Evolutionary conservation across 768 basidiomycete genomes (phyloP), one percentile per base, ranked within the genome.

Genomic region (Asterophora parasitica): DNA sequence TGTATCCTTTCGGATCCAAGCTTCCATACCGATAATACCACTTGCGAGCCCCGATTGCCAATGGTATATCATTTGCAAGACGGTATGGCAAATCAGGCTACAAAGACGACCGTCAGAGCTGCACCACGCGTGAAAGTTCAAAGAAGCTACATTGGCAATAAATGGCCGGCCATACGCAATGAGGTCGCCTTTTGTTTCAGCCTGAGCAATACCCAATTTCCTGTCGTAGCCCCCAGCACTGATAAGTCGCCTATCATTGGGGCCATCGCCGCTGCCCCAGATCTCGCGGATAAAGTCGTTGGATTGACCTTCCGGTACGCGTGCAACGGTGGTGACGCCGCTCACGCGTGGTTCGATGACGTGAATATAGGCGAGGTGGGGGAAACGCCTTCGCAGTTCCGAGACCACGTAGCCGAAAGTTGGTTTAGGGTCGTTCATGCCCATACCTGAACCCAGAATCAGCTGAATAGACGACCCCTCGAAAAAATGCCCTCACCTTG

Each of bases 281-380:
- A 72, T 69, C 1, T 58, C 26, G 13, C 67, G 63, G 27, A 72
- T 42, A 49, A 72, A 70, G 41, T 67, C 67, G 37, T 70, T 73
- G 1, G 53, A 60, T 35, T 57, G 50, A 4, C 46, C 49, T 0
- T 31, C 55, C 3, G 45, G 33, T 15, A 35, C 31, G 3, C 23
- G 35, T 23, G 35, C 33, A 8, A 33, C 23, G 2, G 9, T 31
- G 35, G 48, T 11, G 42, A 42, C 34, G 42, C 58, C 60, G 45
- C 55, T 48, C 3, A 47, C 49, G 16, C 58, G 60, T 1, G 72
- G 63, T 54, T 77, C 72, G 28, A 67, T 56, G 28, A 70, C 56
- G 50, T 77, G 75, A 2, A 79, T 50, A 61, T 76, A 79, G 4
- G 75, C 73, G 17, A 78, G 57, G 9, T 65, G 53, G 10, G 71